Percentiles rank a stretch among this genome's conserved stretches.
Evolutionary conservation across 306 rosid genomes (phyloP).

Genomic region (Glycine soja): DNA sequence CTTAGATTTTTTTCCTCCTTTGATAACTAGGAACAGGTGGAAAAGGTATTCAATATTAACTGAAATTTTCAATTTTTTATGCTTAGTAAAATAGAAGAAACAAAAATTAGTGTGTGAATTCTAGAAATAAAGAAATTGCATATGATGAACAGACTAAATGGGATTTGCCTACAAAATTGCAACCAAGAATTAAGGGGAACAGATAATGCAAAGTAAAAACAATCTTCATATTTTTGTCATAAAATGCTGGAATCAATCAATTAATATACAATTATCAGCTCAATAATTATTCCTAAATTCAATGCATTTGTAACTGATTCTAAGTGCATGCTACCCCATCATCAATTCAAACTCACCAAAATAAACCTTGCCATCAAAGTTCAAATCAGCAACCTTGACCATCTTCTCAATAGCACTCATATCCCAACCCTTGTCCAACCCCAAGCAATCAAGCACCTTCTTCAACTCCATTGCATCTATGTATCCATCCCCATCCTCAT

Average conservation of each 20-base stretch:
- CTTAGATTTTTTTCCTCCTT: neutral
- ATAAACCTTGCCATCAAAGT: constrained; percentile 90
- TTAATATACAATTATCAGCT: constrained; percentile 45
- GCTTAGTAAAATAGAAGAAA: neutral
- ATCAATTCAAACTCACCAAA: constrained; percentile 82
- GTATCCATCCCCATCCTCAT: constrained; percentile 88
- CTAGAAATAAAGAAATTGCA: neutral
- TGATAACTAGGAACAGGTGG: neutral
- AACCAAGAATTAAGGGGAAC: neutral
- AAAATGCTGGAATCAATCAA: constrained; percentile 15
- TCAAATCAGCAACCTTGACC: constrained; percentile 84
- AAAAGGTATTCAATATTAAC: neutral
- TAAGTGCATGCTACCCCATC: constrained; percentile 58
- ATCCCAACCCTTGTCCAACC: constrained; percentile 86
- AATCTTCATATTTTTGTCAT: constrained; percentile 17
- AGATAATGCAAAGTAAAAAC: neutral
- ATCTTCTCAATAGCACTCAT: constrained; percentile 76
- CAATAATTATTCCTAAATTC: constrained; percentile 32
- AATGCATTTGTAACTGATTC: constrained; percentile 17
- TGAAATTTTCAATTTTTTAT: constrained; percentile 1
- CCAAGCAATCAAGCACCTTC: constrained; percentile 89
- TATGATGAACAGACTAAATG: neutral
- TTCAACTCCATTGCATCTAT: constrained; percentile 90
- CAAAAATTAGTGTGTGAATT: neutral
- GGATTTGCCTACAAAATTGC: neutral